Evolutionary conservation across 345 rosid species (phyloP).

Genomic region (Clausena lansium): DNA sequence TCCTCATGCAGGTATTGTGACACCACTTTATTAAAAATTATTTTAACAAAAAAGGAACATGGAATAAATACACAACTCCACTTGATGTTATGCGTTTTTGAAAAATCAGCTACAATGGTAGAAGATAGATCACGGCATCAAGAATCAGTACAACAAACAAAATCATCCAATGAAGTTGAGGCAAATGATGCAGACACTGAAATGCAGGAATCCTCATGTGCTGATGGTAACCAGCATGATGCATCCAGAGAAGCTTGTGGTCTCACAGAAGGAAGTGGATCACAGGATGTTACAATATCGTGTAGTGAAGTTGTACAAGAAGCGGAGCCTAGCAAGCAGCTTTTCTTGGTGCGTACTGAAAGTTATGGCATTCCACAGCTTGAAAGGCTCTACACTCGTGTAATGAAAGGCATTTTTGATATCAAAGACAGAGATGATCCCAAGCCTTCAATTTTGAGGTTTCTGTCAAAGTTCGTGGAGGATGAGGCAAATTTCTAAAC

Average conservation of each 20-base stretch:
- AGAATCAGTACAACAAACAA: constrained; percentile 43
- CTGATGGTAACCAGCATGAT: constrained; percentile 26
- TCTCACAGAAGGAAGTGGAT: constrained; percentile 14
- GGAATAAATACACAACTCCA: background rate
- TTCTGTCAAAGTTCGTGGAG: constrained; percentile 71
- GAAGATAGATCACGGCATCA: constrained; percentile 50
- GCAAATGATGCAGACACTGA: constrained; percentile 33
- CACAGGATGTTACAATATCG: constrained; percentile 32
- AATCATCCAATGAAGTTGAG: constrained; percentile 36
- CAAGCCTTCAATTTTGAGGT: constrained; percentile 79
- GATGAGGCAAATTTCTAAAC: constrained; percentile 65
- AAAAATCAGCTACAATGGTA: constrained; percentile 32
- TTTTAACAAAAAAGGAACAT: background rate
- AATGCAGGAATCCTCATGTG: constrained; percentile 34
- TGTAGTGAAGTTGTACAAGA: constrained; percentile 46
- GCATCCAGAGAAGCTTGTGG: constrained; percentile 23
- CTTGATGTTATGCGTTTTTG: background rate
- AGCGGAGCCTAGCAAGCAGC: constrained; percentile 42
- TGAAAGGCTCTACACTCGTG: constrained; percentile 72
- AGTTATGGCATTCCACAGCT: constrained; percentile 75
- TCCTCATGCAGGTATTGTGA: constrained; percentile 49
- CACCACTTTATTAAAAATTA: background rate
- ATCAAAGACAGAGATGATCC: constrained; percentile 46
- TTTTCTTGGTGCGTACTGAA: constrained; percentile 53
- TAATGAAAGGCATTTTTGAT: constrained; percentile 74